phyloP scores from a whole-genome alignment of 495 filamentous ascomycete genomes.

The Copromyces sp. region DNA sequence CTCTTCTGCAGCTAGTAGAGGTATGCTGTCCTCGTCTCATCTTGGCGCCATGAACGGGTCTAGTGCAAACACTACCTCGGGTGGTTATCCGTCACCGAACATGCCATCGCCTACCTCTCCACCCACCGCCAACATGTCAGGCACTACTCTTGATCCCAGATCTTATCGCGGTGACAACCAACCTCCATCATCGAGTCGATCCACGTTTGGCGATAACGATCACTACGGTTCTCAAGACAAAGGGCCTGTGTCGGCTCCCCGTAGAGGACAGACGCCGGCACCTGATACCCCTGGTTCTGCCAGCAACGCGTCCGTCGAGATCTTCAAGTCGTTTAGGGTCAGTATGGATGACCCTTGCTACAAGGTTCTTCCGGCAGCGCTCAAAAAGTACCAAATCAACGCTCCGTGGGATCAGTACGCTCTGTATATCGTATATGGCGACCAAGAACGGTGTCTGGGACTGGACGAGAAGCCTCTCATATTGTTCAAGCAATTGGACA shows the following conservation, averaged over 20 bases:
- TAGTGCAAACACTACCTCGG: conserved; percentile 35
- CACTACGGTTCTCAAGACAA: conserved; percentile 36
- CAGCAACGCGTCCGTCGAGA: conserved; percentile 59
- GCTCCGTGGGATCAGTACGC: conserved; percentile 95
- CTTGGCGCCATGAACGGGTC: conserved; percentile 65
- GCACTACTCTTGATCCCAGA: conserved; percentile 45
- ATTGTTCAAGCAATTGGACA: conserved; percentile 92
- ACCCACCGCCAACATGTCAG: conserved; percentile 28
- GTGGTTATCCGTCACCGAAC: conserved; percentile 56
- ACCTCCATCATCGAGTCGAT: conserved; percentile 35
- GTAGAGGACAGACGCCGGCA: conserved; percentile 42
- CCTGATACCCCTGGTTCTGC: conserved; percentile 36
- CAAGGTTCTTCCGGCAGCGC: conserved; percentile 88
- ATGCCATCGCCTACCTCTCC: conserved; percentile 83
- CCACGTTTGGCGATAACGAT: conserved; percentile 40
- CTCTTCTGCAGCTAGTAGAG: conserved; percentile 44
- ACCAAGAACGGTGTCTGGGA: conserved; percentile 88
- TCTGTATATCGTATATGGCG: conserved; percentile 93
- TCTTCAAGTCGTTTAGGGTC: conserved; percentile 96
- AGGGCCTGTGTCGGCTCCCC: conserved; percentile 25
- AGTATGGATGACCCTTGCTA: conserved; percentile 96
- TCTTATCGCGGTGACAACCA: conserved; percentile 39
- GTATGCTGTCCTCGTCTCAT: conserved; percentile 65
- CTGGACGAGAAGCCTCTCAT: conserved; percentile 88
- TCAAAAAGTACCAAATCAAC: conserved; percentile 97